phyloP scores from a whole-genome alignment of 2,329 filamentous ascomycete species.

The Trichophyton mentagrophytes region DNA sequence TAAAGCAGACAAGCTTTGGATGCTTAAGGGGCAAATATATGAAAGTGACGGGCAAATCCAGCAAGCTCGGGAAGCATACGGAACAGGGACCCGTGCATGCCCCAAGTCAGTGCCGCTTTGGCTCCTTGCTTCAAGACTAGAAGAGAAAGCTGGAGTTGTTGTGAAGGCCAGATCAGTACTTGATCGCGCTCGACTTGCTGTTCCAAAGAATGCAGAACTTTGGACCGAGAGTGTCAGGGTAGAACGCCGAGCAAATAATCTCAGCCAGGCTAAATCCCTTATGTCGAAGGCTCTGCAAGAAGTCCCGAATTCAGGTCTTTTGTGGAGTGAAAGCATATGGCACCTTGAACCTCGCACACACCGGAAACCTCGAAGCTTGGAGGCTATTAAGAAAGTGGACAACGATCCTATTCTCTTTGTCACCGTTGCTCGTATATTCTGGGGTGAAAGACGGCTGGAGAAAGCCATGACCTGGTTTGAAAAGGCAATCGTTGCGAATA shows the following conservation, averaged over 20 bases:
- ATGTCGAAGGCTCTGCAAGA: constrained; percentile 93
- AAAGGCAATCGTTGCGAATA: constrained; percentile 78
- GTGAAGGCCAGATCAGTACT: constrained; percentile 92
- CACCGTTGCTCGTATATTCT: constrained; percentile 89
- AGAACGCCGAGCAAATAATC: constrained; percentile 62
- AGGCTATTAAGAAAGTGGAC: constrained; percentile 94
- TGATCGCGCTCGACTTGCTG: constrained; percentile 75
- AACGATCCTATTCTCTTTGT: constrained; percentile 82
- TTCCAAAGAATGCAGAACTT: constrained; percentile 70
- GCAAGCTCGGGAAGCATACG: constrained; percentile 81
- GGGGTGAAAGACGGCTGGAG: constrained; percentile 81
- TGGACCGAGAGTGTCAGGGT: constrained; percentile 93
- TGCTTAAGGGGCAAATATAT: constrained; percentile 98
- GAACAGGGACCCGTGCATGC: constrained; percentile 74
- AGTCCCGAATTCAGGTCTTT: constrained; percentile 69
- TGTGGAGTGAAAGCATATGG: constrained; percentile 95
- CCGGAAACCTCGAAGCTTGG: constrained; percentile 76
- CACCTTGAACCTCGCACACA: constrained; percentile 83
- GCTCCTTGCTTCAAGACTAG: constrained; percentile 76
- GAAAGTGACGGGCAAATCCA: constrained; percentile 65
- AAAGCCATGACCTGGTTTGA: constrained; percentile 97
- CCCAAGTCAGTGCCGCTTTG: constrained; percentile 75
- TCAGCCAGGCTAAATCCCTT: constrained; percentile 70
- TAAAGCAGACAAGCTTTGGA: constrained; percentile 77
- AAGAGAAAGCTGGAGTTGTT: constrained; percentile 68